A percentile compares a stretch with the other conserved stretches of the same genome.
phyloP scores from a whole-genome alignment of 148 eudicot species.

The Arctostaphylos glauca region DNA sequence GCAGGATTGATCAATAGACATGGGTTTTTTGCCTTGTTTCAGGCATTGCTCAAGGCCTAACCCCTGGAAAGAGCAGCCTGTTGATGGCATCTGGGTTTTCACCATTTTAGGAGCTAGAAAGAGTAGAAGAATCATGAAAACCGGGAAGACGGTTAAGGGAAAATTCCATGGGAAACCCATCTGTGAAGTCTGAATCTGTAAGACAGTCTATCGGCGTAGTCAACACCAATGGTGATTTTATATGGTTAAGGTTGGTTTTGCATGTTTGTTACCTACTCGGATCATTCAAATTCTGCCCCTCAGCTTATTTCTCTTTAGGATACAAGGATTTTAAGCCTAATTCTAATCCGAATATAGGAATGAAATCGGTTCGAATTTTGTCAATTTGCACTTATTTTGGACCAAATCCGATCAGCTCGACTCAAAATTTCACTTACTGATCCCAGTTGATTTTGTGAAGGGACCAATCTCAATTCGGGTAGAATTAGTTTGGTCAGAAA shows the following conservation, averaged over 20 bases:
- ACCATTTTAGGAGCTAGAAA: background rate
- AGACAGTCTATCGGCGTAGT: background rate
- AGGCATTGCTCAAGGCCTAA: constrained; percentile 24
- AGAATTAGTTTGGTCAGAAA: too few species aligned
- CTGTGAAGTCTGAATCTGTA: background rate
- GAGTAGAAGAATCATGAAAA: background rate
- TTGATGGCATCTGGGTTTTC: constrained; percentile 16
- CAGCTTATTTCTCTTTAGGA: background rate
- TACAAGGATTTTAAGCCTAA: background rate
- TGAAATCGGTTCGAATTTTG: too few species aligned
- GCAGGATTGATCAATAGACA: constrained; percentile 17
- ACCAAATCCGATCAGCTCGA: too few species aligned
- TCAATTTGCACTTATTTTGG: too few species aligned
- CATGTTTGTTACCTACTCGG: constrained; percentile 22
- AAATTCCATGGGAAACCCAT: background rate
- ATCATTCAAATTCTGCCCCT: constrained; percentile 21
- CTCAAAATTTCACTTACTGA: too few species aligned
- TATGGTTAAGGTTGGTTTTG: constrained; percentile 3
- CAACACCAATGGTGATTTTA: background rate
- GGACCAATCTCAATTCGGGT: too few species aligned
- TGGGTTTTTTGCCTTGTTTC: background rate
- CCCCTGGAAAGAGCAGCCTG: constrained; percentile 22
- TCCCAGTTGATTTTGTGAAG: too few species aligned
- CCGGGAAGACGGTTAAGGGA: background rate
- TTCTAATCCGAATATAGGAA: too few species aligned